Evolutionary conservation across 2,329 filamentous ascomycete genomes (phyloP).

Genomic region (Fusarium sp.): DNA sequence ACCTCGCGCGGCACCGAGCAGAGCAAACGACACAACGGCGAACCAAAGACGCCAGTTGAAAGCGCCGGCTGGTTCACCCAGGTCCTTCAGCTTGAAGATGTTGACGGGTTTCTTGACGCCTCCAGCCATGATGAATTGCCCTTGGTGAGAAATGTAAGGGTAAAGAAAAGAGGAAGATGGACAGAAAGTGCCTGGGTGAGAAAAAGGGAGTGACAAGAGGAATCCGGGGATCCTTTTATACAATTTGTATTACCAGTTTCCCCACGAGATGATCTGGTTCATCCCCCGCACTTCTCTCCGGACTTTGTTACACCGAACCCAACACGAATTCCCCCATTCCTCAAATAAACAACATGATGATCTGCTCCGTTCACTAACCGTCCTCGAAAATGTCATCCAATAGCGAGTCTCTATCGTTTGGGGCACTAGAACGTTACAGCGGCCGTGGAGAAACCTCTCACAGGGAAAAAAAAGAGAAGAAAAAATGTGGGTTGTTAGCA

Average conservation of each 20-base stretch:
- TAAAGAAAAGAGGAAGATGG: background rate
- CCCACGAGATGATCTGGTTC: slow-evolving; percentile 3
- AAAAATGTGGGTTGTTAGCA: background rate
- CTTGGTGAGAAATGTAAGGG: background rate
- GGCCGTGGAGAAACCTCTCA: slow-evolving; percentile 6
- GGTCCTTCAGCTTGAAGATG: slow-evolving; percentile 70
- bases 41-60: slow-evolving; percentile 85
- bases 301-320: slow-evolving; percentile 22
- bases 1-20: slow-evolving; percentile 79
- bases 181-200: background rate
- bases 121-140: slow-evolving; percentile 52
- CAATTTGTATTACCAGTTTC: background rate
- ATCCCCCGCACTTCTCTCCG: slow-evolving; percentile 6
- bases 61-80: slow-evolving; percentile 72
- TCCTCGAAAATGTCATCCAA: slow-evolving; percentile 6
- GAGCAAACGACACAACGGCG: slow-evolving; percentile 75
- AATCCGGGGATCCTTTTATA: slow-evolving; percentile 9
- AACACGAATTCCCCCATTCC: background rate
- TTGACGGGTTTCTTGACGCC: slow-evolving; percentile 65
- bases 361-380: background rate
- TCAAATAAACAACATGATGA: background rate
- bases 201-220: background rate
- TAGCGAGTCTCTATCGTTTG: slow-evolving; percentile 15
- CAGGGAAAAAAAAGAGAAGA: background rate
- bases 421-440: slow-evolving; percentile 8